Conservation (phyloP, 2,329 filamentous ascomycete species). For the Penicillium rolfsii region DNA sequence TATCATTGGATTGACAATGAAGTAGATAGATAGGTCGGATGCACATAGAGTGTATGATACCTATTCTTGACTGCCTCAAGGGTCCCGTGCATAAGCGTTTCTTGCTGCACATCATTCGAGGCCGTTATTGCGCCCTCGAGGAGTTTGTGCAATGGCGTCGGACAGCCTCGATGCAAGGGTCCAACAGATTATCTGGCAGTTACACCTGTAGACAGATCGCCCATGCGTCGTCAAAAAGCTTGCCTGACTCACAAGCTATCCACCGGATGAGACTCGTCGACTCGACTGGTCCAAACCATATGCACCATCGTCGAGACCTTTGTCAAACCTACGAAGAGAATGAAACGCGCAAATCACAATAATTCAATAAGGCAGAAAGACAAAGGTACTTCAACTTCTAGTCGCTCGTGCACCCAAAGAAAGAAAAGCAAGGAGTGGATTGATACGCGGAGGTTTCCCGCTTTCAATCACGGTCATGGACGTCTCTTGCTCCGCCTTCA, state of each 20-base stretch:
- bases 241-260: slow-evolving; percentile 9
- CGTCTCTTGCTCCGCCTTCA: slow-evolving; percentile 3
- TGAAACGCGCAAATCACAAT: not conserved
- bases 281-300: slow-evolving; percentile 20
- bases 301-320: slow-evolving; percentile 7
- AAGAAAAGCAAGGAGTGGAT: not conserved
- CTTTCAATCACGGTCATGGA: not conserved
- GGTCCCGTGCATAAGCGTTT: not conserved
- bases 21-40: not conserved
- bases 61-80: not conserved
- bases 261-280: slow-evolving; percentile 20
- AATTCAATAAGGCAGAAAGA: not conserved
- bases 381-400: not conserved
- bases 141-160: slow-evolving; percentile 9
- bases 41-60: not conserved
- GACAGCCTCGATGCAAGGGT: slow-evolving; percentile 23
- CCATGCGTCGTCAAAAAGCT: slow-evolving; percentile 18
- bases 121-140: slow-evolving; percentile 6
- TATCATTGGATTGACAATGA: not conserved
- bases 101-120: slow-evolving; percentile 3
- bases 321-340: not conserved
- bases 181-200: slow-evolving; percentile 9
- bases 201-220: slow-evolving; percentile 7
- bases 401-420: not conserved
- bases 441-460: not conserved